phyloP scores from a whole-genome alignment of 371 early-diverging fungal species.

The Mortierella sp. region DNA sequence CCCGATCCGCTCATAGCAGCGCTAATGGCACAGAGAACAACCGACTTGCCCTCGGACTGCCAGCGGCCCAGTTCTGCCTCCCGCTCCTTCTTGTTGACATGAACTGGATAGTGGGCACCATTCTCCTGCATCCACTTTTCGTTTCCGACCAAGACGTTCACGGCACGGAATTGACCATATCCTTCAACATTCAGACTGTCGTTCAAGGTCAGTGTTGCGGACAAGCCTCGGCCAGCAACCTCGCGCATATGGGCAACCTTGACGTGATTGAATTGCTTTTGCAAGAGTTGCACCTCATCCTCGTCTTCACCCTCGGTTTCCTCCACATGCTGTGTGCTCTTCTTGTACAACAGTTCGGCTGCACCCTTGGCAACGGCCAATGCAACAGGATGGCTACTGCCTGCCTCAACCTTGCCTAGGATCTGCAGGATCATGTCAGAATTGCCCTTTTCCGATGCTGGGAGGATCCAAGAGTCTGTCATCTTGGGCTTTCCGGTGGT shows the following conservation, averaged over 20 bases:
- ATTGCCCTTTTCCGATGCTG: slow-evolving; percentile 10
- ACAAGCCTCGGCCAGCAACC: slow-evolving; percentile 74
- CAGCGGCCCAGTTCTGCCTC: slow-evolving; percentile 59
- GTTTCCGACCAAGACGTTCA: slow-evolving; percentile 72
- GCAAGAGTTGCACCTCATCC: slow-evolving; percentile 15
- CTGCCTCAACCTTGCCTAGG: slow-evolving; percentile 48
- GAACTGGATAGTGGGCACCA: slow-evolving; percentile 60
- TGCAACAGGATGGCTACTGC: slow-evolving; percentile 55
- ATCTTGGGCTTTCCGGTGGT: slow-evolving; percentile 74
- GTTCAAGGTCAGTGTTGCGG: slow-evolving; percentile 57
- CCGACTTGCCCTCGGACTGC: slow-evolving; percentile 72
- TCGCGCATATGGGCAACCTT: slow-evolving; percentile 67
- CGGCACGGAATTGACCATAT: slow-evolving; percentile 55
- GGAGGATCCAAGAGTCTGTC: slow-evolving; percentile 56
- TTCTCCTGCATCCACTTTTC: slow-evolving; percentile 79
- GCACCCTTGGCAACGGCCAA: slow-evolving; percentile 48
- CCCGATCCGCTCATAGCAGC: slow-evolving; percentile 55
- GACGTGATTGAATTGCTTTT: slow-evolving; percentile 61
- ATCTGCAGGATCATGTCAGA: slow-evolving; percentile 35
- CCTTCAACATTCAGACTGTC: slow-evolving; percentile 41
- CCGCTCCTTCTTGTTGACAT: slow-evolving; percentile 23
- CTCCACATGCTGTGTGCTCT: not conserved
- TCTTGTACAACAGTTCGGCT: slow-evolving; percentile 27
- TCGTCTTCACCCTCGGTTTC: slow-evolving; percentile 20
- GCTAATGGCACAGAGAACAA: slow-evolving; percentile 67